Base-by-base conservation (phyloP, 2,329 filamentous ascomycete species). In the Ceratocystis eucalypticola region DNA sequence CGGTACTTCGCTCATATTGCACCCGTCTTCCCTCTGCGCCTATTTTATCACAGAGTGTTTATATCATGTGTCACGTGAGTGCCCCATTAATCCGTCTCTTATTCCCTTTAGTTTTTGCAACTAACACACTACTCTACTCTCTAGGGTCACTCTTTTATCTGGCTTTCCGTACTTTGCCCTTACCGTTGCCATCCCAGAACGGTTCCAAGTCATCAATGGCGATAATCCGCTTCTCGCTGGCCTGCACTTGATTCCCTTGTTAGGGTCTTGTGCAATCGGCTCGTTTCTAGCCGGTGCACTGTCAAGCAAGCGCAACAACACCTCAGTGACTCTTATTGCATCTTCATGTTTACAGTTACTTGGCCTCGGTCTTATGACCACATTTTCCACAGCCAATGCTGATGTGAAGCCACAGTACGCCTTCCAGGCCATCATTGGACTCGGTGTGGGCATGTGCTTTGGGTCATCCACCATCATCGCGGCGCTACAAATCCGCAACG, bases 391-490 rank as follows among this genome's bases (percentile, higher is more conserved):
- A 37, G 71, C 71, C 8, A 69, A 72, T 48, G 70, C 75, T 1
- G 72, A 74, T 2, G 72, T 74, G 37, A 75, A 74, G 5, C 74
- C 76, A 0, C 77, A 82, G 65, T 84, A 84, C 68, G 81, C 77
- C 1, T 85, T 79, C 69, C 79, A 84, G 66, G 76, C 79, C 25
- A 75, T 85, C 6, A 80, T 85, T 37, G 84, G 84, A 0, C 73
- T 85, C 0, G 84, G 84, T 0, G 81, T 85, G 17, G 84, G 84
- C 0, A 76, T 86, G 17, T 81, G 79, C 8, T 81, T 84, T 69
- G 81, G 80, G 0, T 78, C 80, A 1, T 80, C 80, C 6, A 84
- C 82, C 0, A 82, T 86, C 67, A 80, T 84, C 70, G 82, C 81
- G 1, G 80, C 80, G 59, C 76, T 84, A 15, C 62, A 69, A 61